These are phyloP conservation scores for Pittosporum tobira DNA, from an alignment of 129 eudicot species.

Conservation along the genomic window DNA sequence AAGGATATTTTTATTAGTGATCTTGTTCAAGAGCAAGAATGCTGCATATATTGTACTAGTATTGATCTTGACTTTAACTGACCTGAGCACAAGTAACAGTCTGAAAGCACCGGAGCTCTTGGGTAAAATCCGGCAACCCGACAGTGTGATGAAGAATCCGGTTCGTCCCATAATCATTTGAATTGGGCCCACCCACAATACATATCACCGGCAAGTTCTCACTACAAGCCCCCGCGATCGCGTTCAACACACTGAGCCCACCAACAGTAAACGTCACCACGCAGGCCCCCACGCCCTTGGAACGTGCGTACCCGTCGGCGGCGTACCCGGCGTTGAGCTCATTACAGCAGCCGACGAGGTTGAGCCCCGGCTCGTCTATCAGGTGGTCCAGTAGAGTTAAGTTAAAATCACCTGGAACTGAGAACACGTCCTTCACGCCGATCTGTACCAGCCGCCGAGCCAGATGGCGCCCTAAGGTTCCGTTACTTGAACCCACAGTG, in stretches of 20 bases:
- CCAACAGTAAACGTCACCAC: conserved; percentile 92
- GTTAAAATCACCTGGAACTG: conserved; percentile 87
- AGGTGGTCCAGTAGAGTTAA: conserved; percentile 65
- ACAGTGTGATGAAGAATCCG: conserved; percentile 78
- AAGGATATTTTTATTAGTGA: too few species aligned
- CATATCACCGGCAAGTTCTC: conserved; percentile 88
- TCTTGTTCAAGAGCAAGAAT: too few species aligned
- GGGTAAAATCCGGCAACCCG: conserved; percentile 69
- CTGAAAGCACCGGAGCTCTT: conserved; percentile 69
- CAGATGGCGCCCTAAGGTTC: conserved; percentile 31
- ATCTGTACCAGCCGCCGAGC: conserved; percentile 70
- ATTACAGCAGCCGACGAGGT: conserved; percentile 75
- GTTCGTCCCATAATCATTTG: conserved; percentile 74
- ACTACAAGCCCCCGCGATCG: conserved; percentile 86
- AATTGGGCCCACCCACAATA: conserved; percentile 84
- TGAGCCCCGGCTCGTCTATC: conserved; percentile 58
- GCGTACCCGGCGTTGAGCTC: conserved; percentile 94
- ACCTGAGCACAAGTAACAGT: conserved; percentile 82
- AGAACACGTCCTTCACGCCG: conserved; percentile 64
- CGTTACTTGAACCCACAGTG: not conserved
- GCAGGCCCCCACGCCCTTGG: conserved; percentile 83
- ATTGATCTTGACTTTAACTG: too few species aligned
- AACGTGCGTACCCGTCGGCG: conserved; percentile 86
- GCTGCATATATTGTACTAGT: too few species aligned
- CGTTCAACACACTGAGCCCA: conserved; percentile 78